phyloP scores from a whole-genome alignment of 768 basidiomycete genomes.

The Psilocybe azurescens region DNA sequence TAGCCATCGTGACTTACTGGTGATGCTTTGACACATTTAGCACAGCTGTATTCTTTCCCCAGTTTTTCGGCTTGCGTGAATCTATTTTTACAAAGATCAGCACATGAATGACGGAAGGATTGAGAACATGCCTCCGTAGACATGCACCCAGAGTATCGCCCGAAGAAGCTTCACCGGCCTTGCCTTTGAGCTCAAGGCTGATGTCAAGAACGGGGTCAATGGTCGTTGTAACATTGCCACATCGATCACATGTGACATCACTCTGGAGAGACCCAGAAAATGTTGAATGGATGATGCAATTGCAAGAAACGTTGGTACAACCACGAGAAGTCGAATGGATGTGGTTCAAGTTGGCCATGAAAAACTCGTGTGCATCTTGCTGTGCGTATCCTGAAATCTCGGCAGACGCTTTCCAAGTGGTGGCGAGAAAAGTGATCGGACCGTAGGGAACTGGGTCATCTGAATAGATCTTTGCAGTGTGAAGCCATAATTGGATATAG shows the following conservation, averaged over 20 bases:
- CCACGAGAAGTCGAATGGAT: constrained; percentile 82
- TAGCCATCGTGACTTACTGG: constrained; percentile 48
- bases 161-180: constrained; percentile 44
- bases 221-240: constrained; percentile 77
- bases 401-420: constrained; percentile 81
- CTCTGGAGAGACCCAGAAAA: constrained; percentile 89
- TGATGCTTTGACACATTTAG: constrained; percentile 75
- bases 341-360: constrained; percentile 84
- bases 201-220: constrained; percentile 92
- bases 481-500: background rate
- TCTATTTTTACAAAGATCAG: constrained; percentile 41
- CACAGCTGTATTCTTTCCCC: constrained; percentile 85
- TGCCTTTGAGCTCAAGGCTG: constrained; percentile 77
- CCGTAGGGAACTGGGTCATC: constrained; percentile 70
- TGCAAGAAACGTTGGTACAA: constrained; percentile 79
- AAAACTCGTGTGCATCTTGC: constrained; percentile 92
- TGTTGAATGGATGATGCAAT: constrained; percentile 90
- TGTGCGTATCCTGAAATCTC: constrained; percentile 93
- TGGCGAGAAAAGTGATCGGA: constrained; percentile 81
- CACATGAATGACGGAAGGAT: background rate
- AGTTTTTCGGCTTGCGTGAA: constrained; percentile 89
- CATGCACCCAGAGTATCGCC: constrained; percentile 77
- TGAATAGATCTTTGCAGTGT: constrained; percentile 52
- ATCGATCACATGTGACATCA: constrained; percentile 88
- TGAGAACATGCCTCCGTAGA: constrained; percentile 62